Conservation (phyloP, 129 eudicot species). For the Centaurea solstitialis region DNA sequence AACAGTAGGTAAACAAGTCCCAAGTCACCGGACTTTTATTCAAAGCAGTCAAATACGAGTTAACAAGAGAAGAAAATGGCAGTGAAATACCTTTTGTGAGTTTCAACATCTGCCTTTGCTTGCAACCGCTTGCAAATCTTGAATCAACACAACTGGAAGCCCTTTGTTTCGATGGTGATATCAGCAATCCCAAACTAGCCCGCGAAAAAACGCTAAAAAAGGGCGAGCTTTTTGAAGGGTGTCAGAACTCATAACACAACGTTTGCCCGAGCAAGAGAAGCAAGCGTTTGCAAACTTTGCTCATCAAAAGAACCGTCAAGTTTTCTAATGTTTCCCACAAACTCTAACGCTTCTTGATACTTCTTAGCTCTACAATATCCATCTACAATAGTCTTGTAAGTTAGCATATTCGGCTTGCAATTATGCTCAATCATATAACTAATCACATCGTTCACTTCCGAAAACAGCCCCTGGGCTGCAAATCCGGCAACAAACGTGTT, state of each 20-base stretch:
- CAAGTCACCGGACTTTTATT: not conserved
- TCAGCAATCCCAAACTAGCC: slow-evolving; percentile 10
- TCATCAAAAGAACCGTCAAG: slow-evolving; percentile 56
- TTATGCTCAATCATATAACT: slow-evolving; percentile 85
- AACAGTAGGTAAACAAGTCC: not conserved
- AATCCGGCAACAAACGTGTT: slow-evolving; percentile 92
- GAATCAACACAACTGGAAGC: slow-evolving; percentile 16
- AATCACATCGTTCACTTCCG: slow-evolving; percentile 76
- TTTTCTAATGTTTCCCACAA: slow-evolving; percentile 66
- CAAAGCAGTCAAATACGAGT: not conserved
- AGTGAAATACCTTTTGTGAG: slow-evolving; percentile 26
- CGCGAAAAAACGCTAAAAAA: not conserved
- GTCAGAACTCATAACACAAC: slow-evolving; percentile 61
- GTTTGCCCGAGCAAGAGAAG: slow-evolving; percentile 49
- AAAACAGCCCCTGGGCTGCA: slow-evolving; percentile 67
- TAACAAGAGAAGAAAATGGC: not conserved
- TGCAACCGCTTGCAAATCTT: slow-evolving; percentile 10
- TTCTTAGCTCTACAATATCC: slow-evolving; percentile 85
- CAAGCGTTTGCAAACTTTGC: slow-evolving; percentile 57
- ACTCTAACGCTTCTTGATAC: slow-evolving; percentile 78
- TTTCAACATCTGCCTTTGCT: slow-evolving; percentile 21
- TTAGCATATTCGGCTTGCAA: slow-evolving; percentile 83
- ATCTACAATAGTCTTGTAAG: slow-evolving; percentile 80
- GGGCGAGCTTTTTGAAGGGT: not conserved
- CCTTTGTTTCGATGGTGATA: not conserved